Conservation (phyloP, 129 eudicot genomes). For the Arctium lappa region DNA sequence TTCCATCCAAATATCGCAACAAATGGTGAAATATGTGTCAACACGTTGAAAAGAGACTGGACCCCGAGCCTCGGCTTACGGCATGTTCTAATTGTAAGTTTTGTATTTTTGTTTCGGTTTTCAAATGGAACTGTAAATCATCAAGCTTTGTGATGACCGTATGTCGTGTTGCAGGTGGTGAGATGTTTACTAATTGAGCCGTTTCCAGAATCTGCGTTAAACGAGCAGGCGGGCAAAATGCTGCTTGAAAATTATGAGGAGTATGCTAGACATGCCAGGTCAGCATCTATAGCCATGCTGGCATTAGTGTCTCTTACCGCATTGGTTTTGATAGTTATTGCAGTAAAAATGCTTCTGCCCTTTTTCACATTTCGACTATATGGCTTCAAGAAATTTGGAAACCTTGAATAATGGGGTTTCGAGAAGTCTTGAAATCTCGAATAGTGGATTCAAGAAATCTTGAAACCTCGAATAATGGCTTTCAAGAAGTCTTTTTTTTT, state of each 20-base stretch:
- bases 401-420: background rate
- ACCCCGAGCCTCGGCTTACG: conserved; percentile 83
- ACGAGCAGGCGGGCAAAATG: conserved; percentile 92
- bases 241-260: conserved; percentile 86
- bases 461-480: background rate
- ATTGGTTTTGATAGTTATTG: background rate
- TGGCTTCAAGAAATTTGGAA: background rate
- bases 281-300: background rate
- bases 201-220: conserved; percentile 87
- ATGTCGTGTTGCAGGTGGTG: conserved; percentile 48
- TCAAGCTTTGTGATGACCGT: background rate
- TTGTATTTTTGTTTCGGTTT: background rate
- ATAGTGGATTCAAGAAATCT: background rate
- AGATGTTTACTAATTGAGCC: conserved; percentile 89
- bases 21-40: conserved; percentile 89
- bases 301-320: background rate
- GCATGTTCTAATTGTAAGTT: conserved; percentile 76
- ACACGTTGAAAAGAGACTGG: conserved; percentile 93
- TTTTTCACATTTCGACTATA: background rate
- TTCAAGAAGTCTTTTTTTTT: background rate
- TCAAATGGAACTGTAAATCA: background rate
- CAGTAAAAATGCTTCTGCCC: background rate
- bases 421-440: background rate
- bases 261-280: conserved; percentile 95
- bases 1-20: conserved; percentile 87